Base-by-base conservation (phyloP, 768 basidiomycete genomes). In the Suillus brevipes region DNA sequence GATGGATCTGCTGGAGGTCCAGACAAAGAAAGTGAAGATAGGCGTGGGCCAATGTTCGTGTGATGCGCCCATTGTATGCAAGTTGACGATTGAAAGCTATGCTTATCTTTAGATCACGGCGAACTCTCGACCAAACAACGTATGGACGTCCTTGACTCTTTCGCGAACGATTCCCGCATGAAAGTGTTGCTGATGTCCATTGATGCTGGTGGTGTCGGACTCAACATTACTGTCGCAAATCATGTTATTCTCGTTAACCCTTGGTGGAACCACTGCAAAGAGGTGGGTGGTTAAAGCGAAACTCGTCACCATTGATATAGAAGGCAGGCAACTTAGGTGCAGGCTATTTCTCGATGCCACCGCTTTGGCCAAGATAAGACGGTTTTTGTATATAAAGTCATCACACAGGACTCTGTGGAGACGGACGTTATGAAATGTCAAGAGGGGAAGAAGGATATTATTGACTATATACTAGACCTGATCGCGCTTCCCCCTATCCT, bases 141-240 rank as follows among this genome's bases (percentile, higher is more conserved):
- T 6, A 60, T n/a, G 25, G 13, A 12, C 7, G 58, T 60, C 9
- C 37, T 23, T 7, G 25, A 45, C 7, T 60, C 58, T 38, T 60
- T 50, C 31, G 40, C 58, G 16, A 28, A 38, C 58, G 13, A 50
- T 50, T 7, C 13, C 23, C 16, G 16, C 23, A 60, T 40, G 58
- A 60, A 60, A 43, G 58, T 60, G 14, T n/a, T 60, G n/a, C 58
- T 49, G 12, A 50, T 40, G 37, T 60, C 36, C 23, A 60, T 50
- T 38, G 25, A 45, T 18, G 58, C 58, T 38, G 58, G 58, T 13
- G 58, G 58, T 25, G 58, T 60, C 20, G 58, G 58, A 45, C 43
- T 60, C n/a, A 50, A 50, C 38, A 60, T 60, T 20, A 45, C 58
- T 38, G 20, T 18, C 6, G 58, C 58, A 60, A 60, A 23, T n/a